A percentile compares a stretch with the other conserved stretches of the same genome.
Conservation (phyloP, 257 asterid species). For the Paulownia fortunei region DNA sequence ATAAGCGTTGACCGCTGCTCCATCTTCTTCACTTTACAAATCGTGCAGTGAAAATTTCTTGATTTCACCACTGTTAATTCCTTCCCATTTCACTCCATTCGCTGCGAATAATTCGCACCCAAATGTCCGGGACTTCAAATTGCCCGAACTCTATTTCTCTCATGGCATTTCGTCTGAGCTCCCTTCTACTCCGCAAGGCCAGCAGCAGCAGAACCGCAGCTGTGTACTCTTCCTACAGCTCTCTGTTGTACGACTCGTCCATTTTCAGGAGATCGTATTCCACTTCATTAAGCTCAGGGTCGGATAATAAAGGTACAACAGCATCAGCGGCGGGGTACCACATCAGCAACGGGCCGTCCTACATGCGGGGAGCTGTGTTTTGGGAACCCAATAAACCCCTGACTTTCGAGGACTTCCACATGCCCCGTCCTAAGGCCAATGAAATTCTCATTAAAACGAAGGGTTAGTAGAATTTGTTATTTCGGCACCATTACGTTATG, state of each 20-base stretch:
- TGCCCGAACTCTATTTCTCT: neutral
- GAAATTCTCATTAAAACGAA: constrained; percentile 78
- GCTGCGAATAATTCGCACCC: too few species aligned
- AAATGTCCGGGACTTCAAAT: neutral
- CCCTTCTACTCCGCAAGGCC: constrained; percentile 40
- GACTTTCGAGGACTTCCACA: constrained; percentile 67
- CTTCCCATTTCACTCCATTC: too few species aligned
- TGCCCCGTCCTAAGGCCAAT: constrained; percentile 80
- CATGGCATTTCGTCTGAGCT: constrained; percentile 49
- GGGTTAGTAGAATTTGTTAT: constrained; percentile 39
- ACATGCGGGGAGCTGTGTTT: constrained; percentile 76
- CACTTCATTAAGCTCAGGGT: constrained; percentile 19
- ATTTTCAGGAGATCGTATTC: constrained; percentile 26
- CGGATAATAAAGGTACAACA: constrained; percentile 29
- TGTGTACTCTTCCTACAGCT: neutral
- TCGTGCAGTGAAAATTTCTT: too few species aligned
- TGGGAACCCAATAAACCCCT: constrained; percentile 76
- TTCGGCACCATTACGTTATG: neutral
- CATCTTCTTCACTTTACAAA: too few species aligned
- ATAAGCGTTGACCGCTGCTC: too few species aligned
- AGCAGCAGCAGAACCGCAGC: constrained; percentile 11
- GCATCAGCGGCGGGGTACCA: constrained; percentile 51
- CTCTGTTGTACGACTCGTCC: neutral
- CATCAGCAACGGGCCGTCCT: constrained; percentile 60
- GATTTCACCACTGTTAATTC: too few species aligned